Evolutionary conservation across 352 stramenopile species (phyloP).

Genomic region (Globisporangium nagaii): DNA sequence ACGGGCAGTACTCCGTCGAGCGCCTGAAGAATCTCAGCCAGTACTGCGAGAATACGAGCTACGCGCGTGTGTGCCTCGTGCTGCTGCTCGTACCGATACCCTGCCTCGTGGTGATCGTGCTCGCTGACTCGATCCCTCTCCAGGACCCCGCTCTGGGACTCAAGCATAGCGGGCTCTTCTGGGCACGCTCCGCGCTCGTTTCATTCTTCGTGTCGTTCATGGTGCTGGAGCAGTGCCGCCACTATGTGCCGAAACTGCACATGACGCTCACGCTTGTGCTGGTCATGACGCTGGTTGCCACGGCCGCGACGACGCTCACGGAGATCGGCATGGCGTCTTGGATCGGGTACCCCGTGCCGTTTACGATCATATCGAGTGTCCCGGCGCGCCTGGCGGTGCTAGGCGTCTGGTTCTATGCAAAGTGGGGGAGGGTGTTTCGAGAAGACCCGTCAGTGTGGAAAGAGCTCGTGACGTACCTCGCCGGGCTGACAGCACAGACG

Average conservation of each 20-base stretch:
- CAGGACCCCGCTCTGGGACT: slow-evolving; percentile 9
- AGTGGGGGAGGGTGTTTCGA: not conserved
- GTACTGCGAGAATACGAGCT: not conserved
- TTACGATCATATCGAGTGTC: slow-evolving; percentile 15
- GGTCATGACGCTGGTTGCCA: slow-evolving; percentile 5
- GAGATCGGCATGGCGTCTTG: slow-evolving; percentile 6
- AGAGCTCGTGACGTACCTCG: slow-evolving; percentile 6
- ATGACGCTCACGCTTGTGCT: slow-evolving; percentile 5
- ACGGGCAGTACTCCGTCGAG: slow-evolving; percentile 16
- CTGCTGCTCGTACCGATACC: slow-evolving; percentile 8
- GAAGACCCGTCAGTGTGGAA: not conserved
- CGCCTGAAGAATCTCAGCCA: not conserved
- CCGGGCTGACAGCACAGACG: slow-evolving; percentile 4
- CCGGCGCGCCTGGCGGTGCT: not conserved
- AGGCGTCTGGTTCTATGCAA: too few relatives aligned
- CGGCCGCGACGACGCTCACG: slow-evolving; percentile 4
- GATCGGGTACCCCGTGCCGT: slow-evolving; percentile 25
- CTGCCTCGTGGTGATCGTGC: slow-evolving; percentile 6
- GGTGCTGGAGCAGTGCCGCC: slow-evolving; percentile 17
- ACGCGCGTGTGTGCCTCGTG: not conserved
- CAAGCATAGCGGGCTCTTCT: slow-evolving; percentile 15
- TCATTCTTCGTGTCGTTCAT: slow-evolving; percentile 10
- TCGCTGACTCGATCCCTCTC: slow-evolving; percentile 20
- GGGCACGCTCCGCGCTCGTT: slow-evolving; percentile 12
- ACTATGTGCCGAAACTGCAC: slow-evolving; percentile 10